Base-by-base conservation (phyloP, 2,329 filamentous ascomycete species). In the Colletotrichum somersetense region DNA sequence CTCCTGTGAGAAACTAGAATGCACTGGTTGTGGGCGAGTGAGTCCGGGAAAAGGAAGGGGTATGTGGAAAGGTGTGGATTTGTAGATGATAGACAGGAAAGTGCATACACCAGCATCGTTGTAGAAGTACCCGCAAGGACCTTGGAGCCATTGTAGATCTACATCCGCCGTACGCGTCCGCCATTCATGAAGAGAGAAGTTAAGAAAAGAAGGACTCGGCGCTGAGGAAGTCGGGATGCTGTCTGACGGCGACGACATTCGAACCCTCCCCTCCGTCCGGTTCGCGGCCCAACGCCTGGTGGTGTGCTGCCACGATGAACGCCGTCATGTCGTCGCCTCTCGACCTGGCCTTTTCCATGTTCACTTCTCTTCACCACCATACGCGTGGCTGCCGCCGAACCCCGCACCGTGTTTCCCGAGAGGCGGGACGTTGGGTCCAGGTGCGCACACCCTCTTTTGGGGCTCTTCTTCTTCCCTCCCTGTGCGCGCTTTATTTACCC, bases 121-220 rank as follows among this genome's bases (percentile, higher is more conserved):
- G 70, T 72, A 70, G 59, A 70, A 23, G 50, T 65, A 72, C 70
- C 63, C 59, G 42, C 48, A 38, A 42, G 68, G 59, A 72, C 66
- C 23, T 63, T 30, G 48, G 18, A 30, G 50, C 33, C 11, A 48
- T 42, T 33, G 44, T 50, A 26, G 20, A 56, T 65, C 55, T 65
- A 65, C 66, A 44, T 64, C 58, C 30, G 23, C 46, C 59, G n/a
- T 70, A 70, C 66, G 12, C 18, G 14, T 56, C 12, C 66, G 38
- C 33, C 40, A 48, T 26, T 26, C 26, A 33, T 46, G 53, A 23
- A 42, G 30, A 26, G 46, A 23, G 46, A n/a, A 42, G 42, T 6
- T 16, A 2, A 12, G 20, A 5, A n/a, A 44, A 33, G 20, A 3
- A 53, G 26, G 18, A n/a, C 56, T 58, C 16, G n/a, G 46, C n/a